Base-by-base conservation (phyloP, 1,139 yeast genomes). In the Scheffersomyces lignicola region DNA sequence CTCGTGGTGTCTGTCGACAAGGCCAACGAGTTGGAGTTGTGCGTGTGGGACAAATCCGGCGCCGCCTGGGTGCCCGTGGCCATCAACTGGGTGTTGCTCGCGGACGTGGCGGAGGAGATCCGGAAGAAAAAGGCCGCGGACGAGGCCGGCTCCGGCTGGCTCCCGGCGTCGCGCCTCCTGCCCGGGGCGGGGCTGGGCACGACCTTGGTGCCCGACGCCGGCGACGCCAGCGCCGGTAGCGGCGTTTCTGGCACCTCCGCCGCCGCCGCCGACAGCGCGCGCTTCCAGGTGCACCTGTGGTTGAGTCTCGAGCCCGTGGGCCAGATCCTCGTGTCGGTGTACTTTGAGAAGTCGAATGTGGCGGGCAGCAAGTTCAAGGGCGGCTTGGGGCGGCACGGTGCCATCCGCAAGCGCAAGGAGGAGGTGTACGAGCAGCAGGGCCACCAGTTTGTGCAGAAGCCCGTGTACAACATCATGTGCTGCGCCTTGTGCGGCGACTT, bases 401-500 rank as follows among this genome's bases (percentile, higher is more conserved):
- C 98, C 41, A 92, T 92, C 47, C 83, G 96, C 52, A 94, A 88
- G 61, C 81, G 87, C 68, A 90, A 90, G 52, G 97, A 90, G 54
- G 97, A 90, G 52, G 88, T 92, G 1, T 88, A 81, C 56, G 97
- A 90, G 60, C 95, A 92, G 53, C 95, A 88, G 55, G 98, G 98
- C 10, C 98, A 92, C 64, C 95, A 88, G 59, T 92, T 92, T 65
- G 95, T 88, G 26, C 96, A 88, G 57, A 92, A 88, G 49, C 96
- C 89, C 56, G 89, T 92, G 56, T 92, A 92, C 72, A 88, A 87
- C 49, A 87, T 92, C 51, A 92, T 92, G 97, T 80, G 94, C 46
- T 92, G 98, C 65, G 96, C 97, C 1, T 78, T 89, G 42, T 92
- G 98, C 72, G 96, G 96, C 8, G 97, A 92, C 43, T 90, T 92